A percentile compares a stretch with the other conserved stretches of the same genome.
Evolutionary conservation across 176 grass and related monocot genomes (phyloP).

Genomic region (Lolium multiflorum): DNA sequence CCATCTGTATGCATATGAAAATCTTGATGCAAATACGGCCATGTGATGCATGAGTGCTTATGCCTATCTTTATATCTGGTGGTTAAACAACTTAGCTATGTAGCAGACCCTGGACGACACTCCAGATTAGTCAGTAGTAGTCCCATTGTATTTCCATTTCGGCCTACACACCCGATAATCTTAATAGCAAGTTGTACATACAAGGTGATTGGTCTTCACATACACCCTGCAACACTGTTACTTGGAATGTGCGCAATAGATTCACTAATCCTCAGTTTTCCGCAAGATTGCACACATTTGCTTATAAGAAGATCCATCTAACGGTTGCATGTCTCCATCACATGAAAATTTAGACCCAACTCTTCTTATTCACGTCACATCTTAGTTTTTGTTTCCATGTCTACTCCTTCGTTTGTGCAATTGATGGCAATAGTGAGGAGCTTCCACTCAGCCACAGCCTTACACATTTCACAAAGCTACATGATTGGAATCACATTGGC

Average conservation of each 20-base stretch:
- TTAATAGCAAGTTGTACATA: not conserved
- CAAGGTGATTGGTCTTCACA: not conserved
- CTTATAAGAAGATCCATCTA: not conserved
- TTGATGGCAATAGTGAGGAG: not conserved
- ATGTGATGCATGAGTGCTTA: not conserved
- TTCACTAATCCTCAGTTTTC: not conserved
- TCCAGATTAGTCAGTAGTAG: not conserved
- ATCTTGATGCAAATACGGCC: constrained; percentile 17
- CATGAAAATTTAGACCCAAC: not conserved
- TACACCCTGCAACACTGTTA: not conserved
- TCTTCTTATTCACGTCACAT: not conserved
- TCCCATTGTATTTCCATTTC: not conserved
- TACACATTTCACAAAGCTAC: constrained; percentile 9
- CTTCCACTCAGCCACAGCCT: not conserved
- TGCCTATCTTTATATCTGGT: not conserved
- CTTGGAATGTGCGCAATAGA: not conserved
- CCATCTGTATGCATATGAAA: constrained; percentile 24
- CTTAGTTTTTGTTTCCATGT: not conserved
- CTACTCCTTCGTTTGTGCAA: not conserved
- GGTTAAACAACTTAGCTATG: not conserved
- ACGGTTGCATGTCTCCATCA: not conserved
- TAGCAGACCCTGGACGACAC: constrained; percentile 8
- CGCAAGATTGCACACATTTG: not conserved
- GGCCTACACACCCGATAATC: not conserved
- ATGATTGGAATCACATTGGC: not conserved